Evolutionary conservation across 1,139 yeast genomes (phyloP), one percentile per base, ranked within the genome.

Genomic region (Hanseniaspora sp.): DNA sequence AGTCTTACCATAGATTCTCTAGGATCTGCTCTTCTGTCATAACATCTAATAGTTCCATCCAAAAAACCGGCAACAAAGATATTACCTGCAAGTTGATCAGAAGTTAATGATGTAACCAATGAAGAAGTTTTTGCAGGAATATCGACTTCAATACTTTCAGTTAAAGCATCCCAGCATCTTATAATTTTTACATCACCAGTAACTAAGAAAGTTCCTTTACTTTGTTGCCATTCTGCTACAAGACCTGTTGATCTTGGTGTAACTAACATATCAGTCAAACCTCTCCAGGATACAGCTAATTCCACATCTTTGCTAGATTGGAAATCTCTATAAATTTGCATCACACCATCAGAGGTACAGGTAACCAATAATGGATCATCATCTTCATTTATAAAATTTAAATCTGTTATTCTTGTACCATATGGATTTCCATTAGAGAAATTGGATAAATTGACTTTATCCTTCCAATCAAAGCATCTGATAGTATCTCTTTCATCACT

Each of bases 41-140:
- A 92, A 1, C 88, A 95, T 58, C 97, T 74, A 49, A 92, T 71
- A 18, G 87, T 80, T 13, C 98, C 98, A 67, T 94, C 97, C 42
- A 84, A 90, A 68, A 92, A 94, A 0, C 98, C 98, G 8, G 95
- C 92, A 39, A 86, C 80, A 61, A 92, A 79, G 1, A 87, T 76
- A 63, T 90, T 83, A n/a, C 98, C 97, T 0, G 95, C 87, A 11
- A 92, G 92, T 66, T 92, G 97, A 64, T 92, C 99, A 0, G 96
- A 87, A 0, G 97, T 88, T 55, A 92, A 73, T 0, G 95, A 77
- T 0, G 96, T 85, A 55, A 92, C 84, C 12, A 94, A 82, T n/a
- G 94, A 82, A 0, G 95, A 82, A 0, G 96, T 86, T 56, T 96
- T 75, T 0, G 95, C 95, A 0, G 97, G 96, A 52, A 92, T 83